phyloP scores from a whole-genome alignment of 202 grass and related monocot genomes.

The Brachypodium distachyon region DNA sequence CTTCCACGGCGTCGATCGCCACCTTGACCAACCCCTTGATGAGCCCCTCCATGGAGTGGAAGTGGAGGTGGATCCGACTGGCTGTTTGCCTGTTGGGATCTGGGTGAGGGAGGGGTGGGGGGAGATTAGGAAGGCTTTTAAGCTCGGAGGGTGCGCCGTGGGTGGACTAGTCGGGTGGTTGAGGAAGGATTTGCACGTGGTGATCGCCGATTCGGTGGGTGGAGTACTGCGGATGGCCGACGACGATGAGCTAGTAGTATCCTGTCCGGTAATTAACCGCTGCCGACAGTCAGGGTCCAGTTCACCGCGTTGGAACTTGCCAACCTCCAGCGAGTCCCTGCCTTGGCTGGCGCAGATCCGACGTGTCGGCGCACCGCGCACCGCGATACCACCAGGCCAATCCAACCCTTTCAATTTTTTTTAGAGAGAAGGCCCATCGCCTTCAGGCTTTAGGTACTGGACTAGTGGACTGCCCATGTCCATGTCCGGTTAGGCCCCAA shows the following conservation, averaged over 20 bases:
- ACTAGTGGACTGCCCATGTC: too few relatives aligned
- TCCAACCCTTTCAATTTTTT: too few relatives aligned
- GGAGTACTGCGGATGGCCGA: neutral
- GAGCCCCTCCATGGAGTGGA: conserved; percentile 58
- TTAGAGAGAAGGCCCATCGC: too few relatives aligned
- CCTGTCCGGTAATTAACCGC: neutral
- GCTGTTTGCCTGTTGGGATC: conserved; percentile 3
- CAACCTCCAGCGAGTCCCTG: too few relatives aligned
- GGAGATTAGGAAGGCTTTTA: neutral
- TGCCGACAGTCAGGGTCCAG: neutral
- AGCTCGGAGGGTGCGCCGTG: neutral
- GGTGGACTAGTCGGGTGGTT: neutral
- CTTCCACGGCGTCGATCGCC: conserved; percentile 62
- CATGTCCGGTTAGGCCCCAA: too few relatives aligned
- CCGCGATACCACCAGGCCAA: too few relatives aligned
- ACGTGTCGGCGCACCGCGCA: too few relatives aligned
- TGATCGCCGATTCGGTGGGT: neutral
- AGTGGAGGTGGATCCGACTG: neutral
- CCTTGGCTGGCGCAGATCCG: too few relatives aligned
- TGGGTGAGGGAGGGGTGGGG: neutral
- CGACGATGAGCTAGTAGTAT: too few relatives aligned
- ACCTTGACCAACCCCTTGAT: conserved; percentile 72
- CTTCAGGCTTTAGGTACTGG: too few relatives aligned
- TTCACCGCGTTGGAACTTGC: neutral
- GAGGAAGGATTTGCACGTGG: neutral